These are phyloP conservation scores for Cercospora nicotianae DNA, from an alignment of 2,329 filamentous ascomycete species.

Conservation along the genomic window DNA sequence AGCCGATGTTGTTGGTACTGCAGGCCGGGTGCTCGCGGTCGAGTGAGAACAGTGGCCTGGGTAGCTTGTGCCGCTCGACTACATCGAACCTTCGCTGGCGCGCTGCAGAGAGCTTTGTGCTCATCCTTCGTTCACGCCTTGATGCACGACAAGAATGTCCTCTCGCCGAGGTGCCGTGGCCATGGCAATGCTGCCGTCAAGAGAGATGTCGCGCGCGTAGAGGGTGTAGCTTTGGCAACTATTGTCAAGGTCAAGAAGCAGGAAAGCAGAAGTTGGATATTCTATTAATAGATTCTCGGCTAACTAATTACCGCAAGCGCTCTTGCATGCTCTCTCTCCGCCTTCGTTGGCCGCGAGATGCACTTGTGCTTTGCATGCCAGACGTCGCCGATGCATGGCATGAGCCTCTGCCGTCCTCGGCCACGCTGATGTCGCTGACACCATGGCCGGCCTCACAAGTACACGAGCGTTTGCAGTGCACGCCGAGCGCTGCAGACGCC, in stretches of 20 bases:
- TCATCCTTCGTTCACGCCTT: not conserved
- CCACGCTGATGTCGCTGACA: not conserved
- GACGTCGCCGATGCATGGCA: not conserved
- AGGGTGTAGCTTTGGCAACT: not conserved
- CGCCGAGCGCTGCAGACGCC: not conserved
- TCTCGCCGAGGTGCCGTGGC: not conserved
- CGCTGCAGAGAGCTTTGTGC: not conserved
- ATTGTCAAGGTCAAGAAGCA: not conserved
- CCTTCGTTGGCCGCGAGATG: not conserved
- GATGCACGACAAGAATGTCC: not conserved
- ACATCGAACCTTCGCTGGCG: not conserved
- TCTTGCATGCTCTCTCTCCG: not conserved
- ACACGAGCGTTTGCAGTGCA: not conserved
- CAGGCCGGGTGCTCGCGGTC: not conserved
- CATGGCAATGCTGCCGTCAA: not conserved
- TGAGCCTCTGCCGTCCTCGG: not conserved
- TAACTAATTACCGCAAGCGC: not conserved
- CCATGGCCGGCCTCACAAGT: not conserved
- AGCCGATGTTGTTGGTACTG: not conserved
- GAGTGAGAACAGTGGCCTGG: not conserved
- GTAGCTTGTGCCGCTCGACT: not conserved
- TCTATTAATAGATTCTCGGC: not conserved
- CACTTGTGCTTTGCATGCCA: not conserved
- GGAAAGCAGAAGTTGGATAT: not conserved
- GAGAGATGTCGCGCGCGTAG: not conserved